These are phyloP conservation scores for Ambrosia hybrid DNA, from an alignment of 140 eudicot genomes.

Conservation along the genomic window DNA sequence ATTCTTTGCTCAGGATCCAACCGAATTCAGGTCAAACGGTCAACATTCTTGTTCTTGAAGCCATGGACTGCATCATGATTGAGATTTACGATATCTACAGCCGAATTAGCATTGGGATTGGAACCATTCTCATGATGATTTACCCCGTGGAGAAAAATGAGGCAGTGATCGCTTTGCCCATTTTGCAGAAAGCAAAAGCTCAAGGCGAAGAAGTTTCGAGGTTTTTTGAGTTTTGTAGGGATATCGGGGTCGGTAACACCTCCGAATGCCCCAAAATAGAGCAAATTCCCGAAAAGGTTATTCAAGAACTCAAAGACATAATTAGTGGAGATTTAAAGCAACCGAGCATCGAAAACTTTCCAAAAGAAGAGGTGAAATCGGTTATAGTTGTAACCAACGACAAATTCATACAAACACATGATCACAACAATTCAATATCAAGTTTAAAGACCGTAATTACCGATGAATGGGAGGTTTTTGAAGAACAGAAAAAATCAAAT, in stretches of 20 bases:
- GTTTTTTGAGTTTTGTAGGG: slow-evolving; percentile 48
- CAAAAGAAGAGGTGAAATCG: slow-evolving; percentile 28
- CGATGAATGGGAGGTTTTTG: slow-evolving; percentile 71
- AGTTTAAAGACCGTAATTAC: slow-evolving; percentile 53
- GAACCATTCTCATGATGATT: slow-evolving; percentile 31
- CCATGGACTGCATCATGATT: slow-evolving; percentile 66
- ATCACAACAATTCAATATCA: slow-evolving; percentile 10
- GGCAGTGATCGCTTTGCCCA: slow-evolving; percentile 48
- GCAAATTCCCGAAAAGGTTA: slow-evolving; percentile 45
- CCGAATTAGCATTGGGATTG: slow-evolving; percentile 57
- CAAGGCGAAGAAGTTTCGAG: slow-evolving; percentile 53
- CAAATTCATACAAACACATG: slow-evolving; percentile 8
- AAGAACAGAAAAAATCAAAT: slow-evolving; percentile 34
- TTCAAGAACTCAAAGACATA: slow-evolving; percentile 52
- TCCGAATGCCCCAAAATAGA: slow-evolving; percentile 47
- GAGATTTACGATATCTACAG: slow-evolving; percentile 70
- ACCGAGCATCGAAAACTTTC: background rate
- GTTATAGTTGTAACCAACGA: slow-evolving; percentile 23
- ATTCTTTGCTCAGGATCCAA: slow-evolving; percentile 45
- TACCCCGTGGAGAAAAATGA: slow-evolving; percentile 45
- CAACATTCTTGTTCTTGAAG: slow-evolving; percentile 55
- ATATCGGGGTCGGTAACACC: slow-evolving; percentile 59
- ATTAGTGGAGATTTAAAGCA: slow-evolving; percentile 26
- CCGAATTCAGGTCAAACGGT: slow-evolving; percentile 29
- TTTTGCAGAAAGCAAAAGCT: slow-evolving; percentile 43